These are phyloP conservation scores for Termitomyces eurrhizus DNA, from an alignment of 768 basidiomycete species.

Conservation along the genomic window DNA sequence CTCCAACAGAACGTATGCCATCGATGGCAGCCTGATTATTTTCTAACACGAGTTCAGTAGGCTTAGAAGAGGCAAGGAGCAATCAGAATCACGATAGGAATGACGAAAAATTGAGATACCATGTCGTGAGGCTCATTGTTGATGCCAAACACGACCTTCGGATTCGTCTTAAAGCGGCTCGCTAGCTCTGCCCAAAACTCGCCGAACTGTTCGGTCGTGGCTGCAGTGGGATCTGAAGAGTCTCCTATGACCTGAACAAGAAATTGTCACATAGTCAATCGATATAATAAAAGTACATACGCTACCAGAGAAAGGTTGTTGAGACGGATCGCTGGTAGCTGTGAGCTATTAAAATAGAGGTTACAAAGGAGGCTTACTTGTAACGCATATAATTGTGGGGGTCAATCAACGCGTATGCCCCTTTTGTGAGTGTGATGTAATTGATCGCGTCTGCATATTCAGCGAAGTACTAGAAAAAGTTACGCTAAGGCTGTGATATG, in stretches of 20 bases:
- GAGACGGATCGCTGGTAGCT: conserved; percentile 34
- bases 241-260: conserved; percentile 40
- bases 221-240: conserved; percentile 38
- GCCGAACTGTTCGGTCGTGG: conserved; percentile 39
- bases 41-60: conserved; percentile 35
- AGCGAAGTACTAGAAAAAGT: conserved; percentile 32
- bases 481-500: not conserved
- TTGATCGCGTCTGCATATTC: conserved; percentile 41
- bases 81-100: not conserved
- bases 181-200: conserved; percentile 42
- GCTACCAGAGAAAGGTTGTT: conserved; percentile 39
- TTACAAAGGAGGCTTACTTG: conserved; percentile 28
- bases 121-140: conserved; percentile 47
- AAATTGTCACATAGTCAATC: not conserved
- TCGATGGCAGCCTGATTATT: conserved; percentile 44
- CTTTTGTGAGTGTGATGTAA: conserved; percentile 37
- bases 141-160: conserved; percentile 42
- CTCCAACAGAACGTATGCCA: conserved; percentile 36
- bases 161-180: conserved; percentile 33
- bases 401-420: conserved; percentile 39
- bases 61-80: conserved; percentile 16
- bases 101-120: conserved; percentile 19
- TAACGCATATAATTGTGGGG: conserved; percentile 49
- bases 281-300: conserved; percentile 20
- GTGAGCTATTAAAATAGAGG: not conserved